Evolutionary conservation across 2,329 filamentous ascomycete genomes (phyloP).

Genomic region (Capronia epimyces): DNA sequence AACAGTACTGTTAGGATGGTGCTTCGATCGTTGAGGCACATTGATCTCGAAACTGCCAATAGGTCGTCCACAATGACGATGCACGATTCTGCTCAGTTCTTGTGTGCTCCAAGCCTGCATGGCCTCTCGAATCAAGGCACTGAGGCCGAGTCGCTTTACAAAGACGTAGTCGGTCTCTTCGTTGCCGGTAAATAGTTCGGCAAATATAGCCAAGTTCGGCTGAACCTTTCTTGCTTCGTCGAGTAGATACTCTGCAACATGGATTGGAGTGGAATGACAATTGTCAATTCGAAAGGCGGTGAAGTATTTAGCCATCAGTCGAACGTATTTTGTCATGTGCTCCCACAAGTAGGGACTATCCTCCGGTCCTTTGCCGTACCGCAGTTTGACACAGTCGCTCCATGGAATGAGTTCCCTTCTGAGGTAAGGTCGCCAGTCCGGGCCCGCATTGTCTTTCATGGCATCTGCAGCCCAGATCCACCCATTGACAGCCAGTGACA

Average conservation of each 20-base stretch:
- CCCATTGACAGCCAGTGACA: conserved; percentile 88
- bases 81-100: conserved; percentile 86
- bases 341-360: conserved; percentile 95
- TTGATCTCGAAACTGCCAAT: conserved; percentile 98
- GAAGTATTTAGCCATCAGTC: conserved; percentile 90
- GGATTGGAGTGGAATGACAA: conserved; percentile 90
- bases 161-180: conserved; percentile 96
- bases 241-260: conserved; percentile 89
- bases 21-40: conserved; percentile 35
- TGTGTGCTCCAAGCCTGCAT: conserved; percentile 98
- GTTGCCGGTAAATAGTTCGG: conserved; percentile 90
- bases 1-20: conserved; percentile 31
- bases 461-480: conserved; percentile 99
- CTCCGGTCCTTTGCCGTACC: conserved; percentile 72
- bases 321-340: conserved; percentile 89
- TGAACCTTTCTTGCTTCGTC: conserved; percentile 86
- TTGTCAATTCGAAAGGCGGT: conserved; percentile 96
- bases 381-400: conserved; percentile 96
- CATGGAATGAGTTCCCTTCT: conserved; percentile 93
- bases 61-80: conserved; percentile 85
- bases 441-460: conserved; percentile 86
- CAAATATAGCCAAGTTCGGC: conserved; percentile 84
- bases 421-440: conserved; percentile 86
- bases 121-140: conserved; percentile 86
- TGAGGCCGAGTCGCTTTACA: conserved; percentile 85